Evolutionary conservation across 2,329 filamentous ascomycete genomes (phyloP), one percentile per base, ranked within the genome.

Genomic region (Ascomycota sp.): DNA sequence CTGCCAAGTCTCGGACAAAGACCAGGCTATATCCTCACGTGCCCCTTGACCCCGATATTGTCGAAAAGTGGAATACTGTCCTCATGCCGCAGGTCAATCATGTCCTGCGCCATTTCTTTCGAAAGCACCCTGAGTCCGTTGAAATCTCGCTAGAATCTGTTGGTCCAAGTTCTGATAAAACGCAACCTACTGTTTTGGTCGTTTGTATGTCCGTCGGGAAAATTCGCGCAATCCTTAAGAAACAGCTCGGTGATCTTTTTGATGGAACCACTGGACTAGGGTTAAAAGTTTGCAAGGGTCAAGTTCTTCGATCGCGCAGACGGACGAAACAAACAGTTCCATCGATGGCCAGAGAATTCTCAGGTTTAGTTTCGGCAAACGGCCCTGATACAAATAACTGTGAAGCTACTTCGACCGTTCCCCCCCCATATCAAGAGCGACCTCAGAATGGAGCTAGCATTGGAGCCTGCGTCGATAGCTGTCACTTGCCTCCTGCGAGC

Each of bases 371-470:
- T 21, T 3, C 5, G 16, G 16, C 16, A 21, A 21, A 21, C 16
- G 16, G 16, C 16, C 16, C 16, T 21, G 16, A 21, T 21, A 21
- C 16, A 21, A 21, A 21, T 21, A 21, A 21, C 16, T 21, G 16
- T 21, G 16, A 21, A 21, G 16, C 16, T 21, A 3, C 16, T 21
- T 21, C 52, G 8, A 62, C 67, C 0, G 64, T 62, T 27, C 92
- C 91, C 45, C 72, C 72, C 1, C 72, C 72, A 38, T 86, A 81
- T 47, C 84, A 95, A 51, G 62, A 74, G 43, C 66, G 68, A 16
- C 86, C 86, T 1, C 55, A 70, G 0, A 92, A 84, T 43, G 86
- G 86, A 1, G 86, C 86, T 7, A 92, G 83, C 30, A 93, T 95
- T 38, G 86, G 86, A 6, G 84, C 84, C 1, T 93, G 81, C 62